Percentiles rank a stretch among this genome's conserved stretches.
Evolutionary conservation across 441 rosid species (phyloP).

Genomic region (Populus tomentosa): DNA sequence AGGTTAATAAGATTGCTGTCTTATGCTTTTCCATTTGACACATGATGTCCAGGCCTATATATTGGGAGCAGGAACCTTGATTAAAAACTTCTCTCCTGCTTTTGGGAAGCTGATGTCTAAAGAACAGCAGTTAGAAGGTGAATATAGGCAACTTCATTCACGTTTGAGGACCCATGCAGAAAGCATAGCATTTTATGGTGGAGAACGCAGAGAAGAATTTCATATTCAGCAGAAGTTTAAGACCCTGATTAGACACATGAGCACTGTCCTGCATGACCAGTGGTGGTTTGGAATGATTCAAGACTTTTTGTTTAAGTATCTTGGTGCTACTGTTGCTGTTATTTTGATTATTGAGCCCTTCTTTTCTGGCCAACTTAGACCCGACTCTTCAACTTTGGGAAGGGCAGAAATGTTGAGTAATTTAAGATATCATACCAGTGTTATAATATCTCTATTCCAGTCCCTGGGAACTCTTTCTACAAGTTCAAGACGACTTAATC

Average conservation of each 20-base stretch:
- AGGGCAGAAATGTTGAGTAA: slow-evolving; percentile 99
- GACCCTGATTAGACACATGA: slow-evolving; percentile 70
- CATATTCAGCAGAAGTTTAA: slow-evolving; percentile 90
- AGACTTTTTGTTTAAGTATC: slow-evolving; percentile 94
- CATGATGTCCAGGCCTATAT: slow-evolving; percentile 73
- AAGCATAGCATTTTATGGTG: slow-evolving; percentile 98
- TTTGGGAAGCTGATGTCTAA: slow-evolving; percentile 92
- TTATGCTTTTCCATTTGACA: slow-evolving; percentile 14
- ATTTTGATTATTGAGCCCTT: slow-evolving; percentile 95
- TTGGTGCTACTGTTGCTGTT: slow-evolving; percentile 98
- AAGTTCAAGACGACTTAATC: slow-evolving; percentile 90
- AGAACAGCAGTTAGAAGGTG: slow-evolving; percentile 99
- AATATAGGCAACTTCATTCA: slow-evolving; percentile 93
- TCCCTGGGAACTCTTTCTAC: slow-evolving; percentile 93
- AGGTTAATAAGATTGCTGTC: slow-evolving; percentile 6
- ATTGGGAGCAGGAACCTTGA: slow-evolving; percentile 84
- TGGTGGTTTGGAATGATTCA: slow-evolving; percentile 99
- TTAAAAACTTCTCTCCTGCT: slow-evolving; percentile 91
- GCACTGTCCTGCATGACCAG: slow-evolving; percentile 79
- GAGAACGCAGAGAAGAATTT: slow-evolving; percentile 88
- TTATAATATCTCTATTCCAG: slow-evolving; percentile 88
- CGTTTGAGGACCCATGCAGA: slow-evolving; percentile 99
- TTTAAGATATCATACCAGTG: slow-evolving; percentile 99
- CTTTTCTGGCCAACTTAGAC: slow-evolving; percentile 89
- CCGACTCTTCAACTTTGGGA: slow-evolving; percentile 88